A percentile compares a stretch with the other conserved stretches of the same genome.
phyloP scores from a whole-genome alignment of 2,329 filamentous ascomycete species.

The Colletotrichum sp. region DNA sequence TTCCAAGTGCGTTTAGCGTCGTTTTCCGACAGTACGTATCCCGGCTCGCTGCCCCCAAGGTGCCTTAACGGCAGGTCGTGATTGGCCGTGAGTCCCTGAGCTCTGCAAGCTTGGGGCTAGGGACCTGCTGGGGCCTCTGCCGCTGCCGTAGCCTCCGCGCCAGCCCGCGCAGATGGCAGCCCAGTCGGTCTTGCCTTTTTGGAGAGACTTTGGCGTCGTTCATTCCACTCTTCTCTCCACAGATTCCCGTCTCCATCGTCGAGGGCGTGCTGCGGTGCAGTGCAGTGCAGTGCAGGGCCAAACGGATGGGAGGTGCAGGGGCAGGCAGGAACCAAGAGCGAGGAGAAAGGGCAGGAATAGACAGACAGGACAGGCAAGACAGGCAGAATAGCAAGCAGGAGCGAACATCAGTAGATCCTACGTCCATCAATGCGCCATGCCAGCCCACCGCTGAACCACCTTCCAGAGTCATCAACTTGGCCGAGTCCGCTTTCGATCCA shows the following conservation, averaged over 20 bases:
- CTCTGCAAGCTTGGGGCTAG: background rate
- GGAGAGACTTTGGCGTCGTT: background rate
- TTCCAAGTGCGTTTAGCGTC: background rate
- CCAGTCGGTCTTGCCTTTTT: background rate
- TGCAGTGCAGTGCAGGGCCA: background rate
- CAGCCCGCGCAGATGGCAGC: background rate
- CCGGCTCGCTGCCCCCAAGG: background rate
- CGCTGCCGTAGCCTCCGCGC: constrained; percentile 9
- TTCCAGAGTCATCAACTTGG: background rate
- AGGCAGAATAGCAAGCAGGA: background rate
- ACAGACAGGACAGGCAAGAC: background rate
- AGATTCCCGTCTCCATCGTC: background rate
- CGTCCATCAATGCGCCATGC: background rate
- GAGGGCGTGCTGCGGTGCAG: background rate
- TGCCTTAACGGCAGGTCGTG: background rate
- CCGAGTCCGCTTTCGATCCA: background rate
- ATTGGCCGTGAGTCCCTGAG: constrained; percentile 3
- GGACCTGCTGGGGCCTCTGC: constrained; percentile 1
- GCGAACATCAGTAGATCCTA: background rate
- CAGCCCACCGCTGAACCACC: background rate
- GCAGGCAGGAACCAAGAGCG: background rate
- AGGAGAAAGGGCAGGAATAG: background rate
- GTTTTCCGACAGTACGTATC: background rate
- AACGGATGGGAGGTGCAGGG: background rate
- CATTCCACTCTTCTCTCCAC: background rate